Evolutionary conservation across 2,329 filamentous ascomycete species (phyloP).

Genomic region (Pestalotiopsis sp.): DNA sequence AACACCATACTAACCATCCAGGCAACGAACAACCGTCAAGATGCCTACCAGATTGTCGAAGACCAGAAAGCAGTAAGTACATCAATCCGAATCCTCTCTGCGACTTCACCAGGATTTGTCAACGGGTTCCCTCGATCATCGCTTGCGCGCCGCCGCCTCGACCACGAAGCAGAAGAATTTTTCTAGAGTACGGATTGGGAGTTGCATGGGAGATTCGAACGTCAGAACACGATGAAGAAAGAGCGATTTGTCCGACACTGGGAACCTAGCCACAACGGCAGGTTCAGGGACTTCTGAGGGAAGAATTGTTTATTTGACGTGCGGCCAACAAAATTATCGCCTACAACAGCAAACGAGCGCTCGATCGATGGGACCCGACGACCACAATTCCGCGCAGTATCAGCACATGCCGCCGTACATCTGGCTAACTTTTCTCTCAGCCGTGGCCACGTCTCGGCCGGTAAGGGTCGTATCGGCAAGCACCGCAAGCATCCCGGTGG

Average conservation of each 20-base stretch:
- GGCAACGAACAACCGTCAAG: conserved; percentile 44
- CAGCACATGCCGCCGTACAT: conserved; percentile 24
- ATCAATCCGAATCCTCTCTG: conserved; percentile 29
- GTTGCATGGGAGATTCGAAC: neutral
- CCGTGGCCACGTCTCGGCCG: conserved; percentile 97
- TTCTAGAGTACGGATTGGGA: neutral
- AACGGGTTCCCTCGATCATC: conserved; percentile 3
- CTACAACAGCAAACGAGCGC: neutral
- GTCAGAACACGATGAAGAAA: neutral
- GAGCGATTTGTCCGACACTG: neutral
- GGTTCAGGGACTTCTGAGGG: conserved; percentile 11
- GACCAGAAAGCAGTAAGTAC: conserved; percentile 74
- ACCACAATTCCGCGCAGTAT: neutral
- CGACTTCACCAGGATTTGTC: conserved; percentile 2
- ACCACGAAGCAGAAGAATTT: neutral
- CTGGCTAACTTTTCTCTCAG: conserved; percentile 46
- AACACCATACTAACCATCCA: conserved; percentile 26
- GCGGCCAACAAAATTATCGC: neutral
- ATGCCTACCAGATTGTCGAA: conserved; percentile 77
- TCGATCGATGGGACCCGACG: neutral
- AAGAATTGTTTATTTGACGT: neutral
- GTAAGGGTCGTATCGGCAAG: conserved; percentile 98
- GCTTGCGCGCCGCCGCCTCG: neutral
- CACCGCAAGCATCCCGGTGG: conserved; percentile 89
- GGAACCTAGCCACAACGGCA: neutral